Conservation (phyloP, 2,329 filamentous ascomycete genomes). For the Endothia cerciana region DNA sequence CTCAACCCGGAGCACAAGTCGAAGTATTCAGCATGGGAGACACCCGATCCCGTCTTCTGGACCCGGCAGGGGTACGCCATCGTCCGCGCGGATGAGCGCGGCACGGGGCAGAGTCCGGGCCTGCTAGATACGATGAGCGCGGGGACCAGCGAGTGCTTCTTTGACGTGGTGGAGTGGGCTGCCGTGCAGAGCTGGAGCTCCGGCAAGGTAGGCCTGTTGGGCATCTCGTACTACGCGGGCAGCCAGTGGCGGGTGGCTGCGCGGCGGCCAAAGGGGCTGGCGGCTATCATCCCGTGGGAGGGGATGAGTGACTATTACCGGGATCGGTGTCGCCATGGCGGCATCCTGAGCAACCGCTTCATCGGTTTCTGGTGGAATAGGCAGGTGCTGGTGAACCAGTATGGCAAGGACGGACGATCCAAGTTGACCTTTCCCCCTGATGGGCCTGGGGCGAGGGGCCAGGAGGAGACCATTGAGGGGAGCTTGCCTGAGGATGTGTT, state of each 20-base stretch:
- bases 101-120: conserved; percentile 52
- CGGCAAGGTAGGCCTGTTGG: conserved; percentile 53
- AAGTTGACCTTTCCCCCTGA: conserved; percentile 38
- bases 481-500: conserved; percentile 58
- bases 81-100: conserved; percentile 56
- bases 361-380: conserved; percentile 70
- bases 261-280: conserved; percentile 48
- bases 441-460: conserved; percentile 36
- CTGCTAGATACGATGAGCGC: conserved; percentile 54
- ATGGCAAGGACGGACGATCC: conserved; percentile 52
- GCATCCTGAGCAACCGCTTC: conserved; percentile 62
- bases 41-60: conserved; percentile 61
- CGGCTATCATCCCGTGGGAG: conserved; percentile 55
- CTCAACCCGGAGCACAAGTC: conserved; percentile 59
- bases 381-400: conserved; percentile 70
- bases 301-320: conserved; percentile 59
- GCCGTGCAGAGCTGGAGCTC: conserved; percentile 51
- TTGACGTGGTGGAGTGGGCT: conserved; percentile 54
- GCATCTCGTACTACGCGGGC: conserved; percentile 53
- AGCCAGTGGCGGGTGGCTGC: conserved; percentile 54
- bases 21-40: conserved; percentile 61
- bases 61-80: conserved; percentile 57
- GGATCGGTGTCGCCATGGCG: conserved; percentile 64
- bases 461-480: conserved; percentile 60
- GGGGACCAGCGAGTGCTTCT: conserved; percentile 52